These are phyloP conservation scores for Blastocystis sp. DNA, from an alignment of 352 stramenopile genomes.

Conservation along the genomic window DNA sequence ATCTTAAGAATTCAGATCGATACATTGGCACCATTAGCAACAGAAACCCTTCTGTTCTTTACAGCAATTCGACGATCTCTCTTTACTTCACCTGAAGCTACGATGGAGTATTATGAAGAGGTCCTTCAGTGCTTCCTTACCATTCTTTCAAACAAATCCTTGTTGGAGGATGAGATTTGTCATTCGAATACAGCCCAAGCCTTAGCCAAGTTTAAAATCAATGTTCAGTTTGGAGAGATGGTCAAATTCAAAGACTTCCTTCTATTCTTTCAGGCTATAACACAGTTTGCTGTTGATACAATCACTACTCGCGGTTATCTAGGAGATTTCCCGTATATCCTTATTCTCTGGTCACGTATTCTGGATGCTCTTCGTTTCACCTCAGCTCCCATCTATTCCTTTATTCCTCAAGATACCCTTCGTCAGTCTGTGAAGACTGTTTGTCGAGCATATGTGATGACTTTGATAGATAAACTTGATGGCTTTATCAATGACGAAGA, in stretches of 20 bases:
- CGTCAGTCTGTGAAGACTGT: neutral
- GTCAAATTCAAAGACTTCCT: slow-evolving; percentile 34
- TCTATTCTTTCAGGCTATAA: neutral
- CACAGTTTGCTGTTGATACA: neutral
- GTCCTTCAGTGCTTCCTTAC: neutral
- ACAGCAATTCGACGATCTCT: slow-evolving; percentile 37
- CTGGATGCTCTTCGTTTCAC: slow-evolving; percentile 37
- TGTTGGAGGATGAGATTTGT: neutral
- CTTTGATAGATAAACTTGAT: neutral
- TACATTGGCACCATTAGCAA: neutral
- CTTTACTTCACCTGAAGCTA: neutral
- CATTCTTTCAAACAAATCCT: neutral
- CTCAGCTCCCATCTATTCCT: neutral
- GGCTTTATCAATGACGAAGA: neutral
- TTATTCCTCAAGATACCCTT: neutral
- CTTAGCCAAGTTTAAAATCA: slow-evolving; percentile 24
- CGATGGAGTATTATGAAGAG: neutral
- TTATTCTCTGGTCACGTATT: slow-evolving; percentile 27
- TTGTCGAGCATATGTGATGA: neutral
- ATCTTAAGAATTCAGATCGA: neutral
- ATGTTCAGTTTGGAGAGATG: slow-evolving; percentile 35
- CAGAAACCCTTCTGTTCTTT: neutral
- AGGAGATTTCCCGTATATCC: slow-evolving; percentile 32
- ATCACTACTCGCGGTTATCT: neutral
- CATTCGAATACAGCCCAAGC: slow-evolving; percentile 6